Percentiles rank a stretch among this genome's conserved stretches.
These are phyloP conservation scores for Fagopyrum homotropicum DNA, from an alignment of 148 eudicot genomes.

Conservation along the genomic window DNA sequence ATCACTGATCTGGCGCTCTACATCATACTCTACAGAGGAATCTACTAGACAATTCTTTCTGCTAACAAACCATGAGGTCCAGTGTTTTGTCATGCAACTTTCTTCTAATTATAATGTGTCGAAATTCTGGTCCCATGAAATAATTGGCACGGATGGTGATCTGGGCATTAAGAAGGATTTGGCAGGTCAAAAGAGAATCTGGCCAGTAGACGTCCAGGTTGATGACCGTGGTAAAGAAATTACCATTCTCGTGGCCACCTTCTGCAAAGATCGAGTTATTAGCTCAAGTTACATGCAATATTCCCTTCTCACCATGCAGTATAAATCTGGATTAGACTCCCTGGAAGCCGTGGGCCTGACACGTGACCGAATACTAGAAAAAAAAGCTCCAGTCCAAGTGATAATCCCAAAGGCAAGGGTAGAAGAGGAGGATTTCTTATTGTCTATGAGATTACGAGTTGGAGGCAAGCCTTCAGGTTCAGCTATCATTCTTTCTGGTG, in stretches of 20 bases:
- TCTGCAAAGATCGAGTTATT: conserved; percentile 75
- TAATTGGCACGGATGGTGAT: conserved; percentile 77
- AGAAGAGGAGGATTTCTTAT: conserved; percentile 81
- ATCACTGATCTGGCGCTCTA: conserved; percentile 73
- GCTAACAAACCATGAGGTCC: conserved; percentile 77
- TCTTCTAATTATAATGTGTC: conserved; percentile 34
- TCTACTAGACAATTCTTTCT: conserved; percentile 56
- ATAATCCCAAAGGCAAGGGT: conserved; percentile 90
- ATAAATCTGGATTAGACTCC: conserved; percentile 58
- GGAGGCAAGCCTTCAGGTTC: conserved; percentile 98
- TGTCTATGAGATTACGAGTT: conserved; percentile 76
- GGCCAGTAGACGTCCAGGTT: conserved; percentile 92
- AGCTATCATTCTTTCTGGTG: conserved; percentile 82
- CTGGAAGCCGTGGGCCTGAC: conserved; percentile 22
- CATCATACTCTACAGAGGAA: conserved; percentile 28
- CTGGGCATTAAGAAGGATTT: conserved; percentile 79
- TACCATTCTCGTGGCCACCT: conserved; percentile 74
- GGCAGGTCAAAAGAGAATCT: conserved; percentile 87
- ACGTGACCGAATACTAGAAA: conserved; percentile 61
- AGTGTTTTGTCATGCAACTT: conserved; percentile 54
- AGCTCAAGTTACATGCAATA: conserved; percentile 91
- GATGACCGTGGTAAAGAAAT: conserved; percentile 71
- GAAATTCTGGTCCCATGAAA: conserved; percentile 88
- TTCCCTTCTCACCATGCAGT: conserved; percentile 88
- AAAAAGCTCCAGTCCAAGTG: conserved; percentile 71